A percentile compares a stretch with the other conserved stretches of the same genome.
phyloP scores from a whole-genome alignment of 495 filamentous ascomycete genomes.

The Bombardia bombarda region DNA sequence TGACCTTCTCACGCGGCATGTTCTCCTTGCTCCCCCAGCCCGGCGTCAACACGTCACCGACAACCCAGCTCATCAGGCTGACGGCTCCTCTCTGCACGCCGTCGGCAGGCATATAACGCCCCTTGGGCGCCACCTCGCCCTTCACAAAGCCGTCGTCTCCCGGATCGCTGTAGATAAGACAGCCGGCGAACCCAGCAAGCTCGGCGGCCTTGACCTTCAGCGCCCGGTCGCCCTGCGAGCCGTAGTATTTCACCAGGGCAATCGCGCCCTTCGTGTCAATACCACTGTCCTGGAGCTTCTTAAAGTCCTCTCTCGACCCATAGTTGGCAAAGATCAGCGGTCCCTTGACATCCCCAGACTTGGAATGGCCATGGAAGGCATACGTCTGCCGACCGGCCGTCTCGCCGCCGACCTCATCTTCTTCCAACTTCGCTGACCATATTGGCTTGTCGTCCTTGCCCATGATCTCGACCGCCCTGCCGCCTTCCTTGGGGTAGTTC shows the following conservation, averaged over 20 bases:
- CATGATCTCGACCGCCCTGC: conserved; percentile 74
- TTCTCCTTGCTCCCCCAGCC: conserved; percentile 72
- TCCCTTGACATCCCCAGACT: conserved; percentile 80
- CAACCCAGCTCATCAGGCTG: conserved; percentile 70
- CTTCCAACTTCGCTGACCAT: conserved; percentile 85
- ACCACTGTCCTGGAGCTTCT: conserved; percentile 57
- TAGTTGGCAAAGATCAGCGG: conserved; percentile 94
- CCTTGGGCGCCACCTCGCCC: conserved; percentile 63
- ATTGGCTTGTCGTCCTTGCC: conserved; percentile 50
- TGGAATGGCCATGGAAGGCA: conserved; percentile 84
- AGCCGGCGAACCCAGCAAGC: conserved; percentile 71
- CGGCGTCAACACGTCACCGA: conserved; percentile 83
- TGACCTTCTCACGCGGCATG: conserved; percentile 54
- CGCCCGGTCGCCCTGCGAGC: conserved; percentile 60
- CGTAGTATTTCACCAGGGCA: conserved; percentile 73
- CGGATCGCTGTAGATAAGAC: conserved; percentile 88
- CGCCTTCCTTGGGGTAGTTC: conserved; percentile 76
- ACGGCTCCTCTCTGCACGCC: conserved; percentile 80
- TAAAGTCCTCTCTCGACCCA: conserved; percentile 77
- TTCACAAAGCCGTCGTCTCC: conserved; percentile 66
- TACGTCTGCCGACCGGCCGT: conserved; percentile 51
- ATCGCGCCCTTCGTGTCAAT: conserved; percentile 73
- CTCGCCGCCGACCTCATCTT: conserved; percentile 50
- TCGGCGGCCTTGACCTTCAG: conserved; percentile 89
- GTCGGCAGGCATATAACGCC: conserved; percentile 68